Evolutionary conservation across 352 stramenopile species (phyloP).

Genomic region (Globisporangium abappressorium): DNA sequence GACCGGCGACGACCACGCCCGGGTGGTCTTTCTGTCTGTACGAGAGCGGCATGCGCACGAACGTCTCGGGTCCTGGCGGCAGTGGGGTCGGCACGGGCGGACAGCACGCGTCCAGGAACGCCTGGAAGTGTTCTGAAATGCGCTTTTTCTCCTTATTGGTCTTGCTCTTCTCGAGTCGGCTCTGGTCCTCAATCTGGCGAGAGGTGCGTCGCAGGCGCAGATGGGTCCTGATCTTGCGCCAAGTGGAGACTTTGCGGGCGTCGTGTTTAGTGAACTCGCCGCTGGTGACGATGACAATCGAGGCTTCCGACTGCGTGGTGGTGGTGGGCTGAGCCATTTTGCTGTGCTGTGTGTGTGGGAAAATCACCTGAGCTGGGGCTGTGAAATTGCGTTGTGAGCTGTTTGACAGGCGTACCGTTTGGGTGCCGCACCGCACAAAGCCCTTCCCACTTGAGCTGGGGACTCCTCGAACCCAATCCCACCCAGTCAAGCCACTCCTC

Average conservation of each 20-base stretch:
- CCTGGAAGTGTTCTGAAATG: background rate
- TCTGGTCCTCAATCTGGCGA: conserved; percentile 5
- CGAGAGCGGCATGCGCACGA: conserved; percentile 4
- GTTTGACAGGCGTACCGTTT: background rate
- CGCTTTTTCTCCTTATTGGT: background rate
- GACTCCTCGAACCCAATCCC: background rate
- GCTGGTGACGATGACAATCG: background rate
- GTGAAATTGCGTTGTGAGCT: background rate
- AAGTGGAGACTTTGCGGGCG: background rate
- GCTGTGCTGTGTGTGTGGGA: background rate
- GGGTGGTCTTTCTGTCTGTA: conserved; percentile 6
- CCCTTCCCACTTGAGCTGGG: background rate
- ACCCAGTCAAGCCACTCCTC: background rate
- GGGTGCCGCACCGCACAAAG: background rate
- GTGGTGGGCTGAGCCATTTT: background rate
- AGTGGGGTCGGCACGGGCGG: background rate
- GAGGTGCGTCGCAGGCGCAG: background rate
- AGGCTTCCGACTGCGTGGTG: conserved; percentile 1
- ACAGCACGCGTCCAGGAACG: conserved; percentile 5
- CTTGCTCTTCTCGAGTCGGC: conserved; percentile 1
- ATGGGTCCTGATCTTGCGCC: conserved; percentile 1
- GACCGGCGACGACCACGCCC: conserved; percentile 6
- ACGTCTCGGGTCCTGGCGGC: conserved; percentile 4
- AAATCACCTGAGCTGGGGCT: background rate
- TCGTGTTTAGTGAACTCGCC: background rate